Base-by-base conservation (phyloP, 2,329 filamentous ascomycete species). In the Chaetomium olivaceum region DNA sequence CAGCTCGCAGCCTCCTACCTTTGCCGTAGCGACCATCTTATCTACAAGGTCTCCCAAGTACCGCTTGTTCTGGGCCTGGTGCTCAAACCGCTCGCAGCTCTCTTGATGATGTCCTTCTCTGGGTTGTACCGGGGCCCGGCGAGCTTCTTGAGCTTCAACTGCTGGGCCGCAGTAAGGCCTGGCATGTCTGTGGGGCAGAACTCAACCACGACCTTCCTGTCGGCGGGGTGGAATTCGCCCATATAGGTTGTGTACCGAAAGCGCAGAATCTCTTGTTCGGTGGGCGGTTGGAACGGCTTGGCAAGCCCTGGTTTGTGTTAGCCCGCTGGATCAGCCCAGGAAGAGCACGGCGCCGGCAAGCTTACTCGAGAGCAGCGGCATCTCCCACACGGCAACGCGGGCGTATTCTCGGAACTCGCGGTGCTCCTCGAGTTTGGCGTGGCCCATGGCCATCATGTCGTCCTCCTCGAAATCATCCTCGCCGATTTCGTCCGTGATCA, bases 221-320 rank as follows among this genome's bases (percentile, higher is more conserved):
- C 88, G 2, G 94, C 92, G 0, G 95, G 94, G 80, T 99, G 96
- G 63, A 86, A 82, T 79, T 98, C 95, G 73, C 94, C 94, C 85
- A 99, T 90, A 80, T 98, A 98, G 46, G 90, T 93, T 19, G 95
- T 99, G 82, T 97, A 97, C 73, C 95, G 90, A 87, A 97, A 99
- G 73, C 94, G 90, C 65, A 99, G 87, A 55, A 92, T 87, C 72
- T 91, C 84, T 55, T 87, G 78, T 33, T 83, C 77, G 16, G 85
- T 83, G 1, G 94, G 92, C 2, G 88, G 86, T 67, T 84, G 80
- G 77, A 97, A 98, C 21, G 91, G 90, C 78, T 91, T 91, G 63
- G 91, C 90, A 68, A 95, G 85, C 76, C 94, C 92, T 97, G 74
- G 58, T 48, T 58, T 11, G 19, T 48, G 69, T 73, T 60, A 74